Base-by-base conservation (phyloP, 768 basidiomycete species). In the Calocera viscosa region DNA sequence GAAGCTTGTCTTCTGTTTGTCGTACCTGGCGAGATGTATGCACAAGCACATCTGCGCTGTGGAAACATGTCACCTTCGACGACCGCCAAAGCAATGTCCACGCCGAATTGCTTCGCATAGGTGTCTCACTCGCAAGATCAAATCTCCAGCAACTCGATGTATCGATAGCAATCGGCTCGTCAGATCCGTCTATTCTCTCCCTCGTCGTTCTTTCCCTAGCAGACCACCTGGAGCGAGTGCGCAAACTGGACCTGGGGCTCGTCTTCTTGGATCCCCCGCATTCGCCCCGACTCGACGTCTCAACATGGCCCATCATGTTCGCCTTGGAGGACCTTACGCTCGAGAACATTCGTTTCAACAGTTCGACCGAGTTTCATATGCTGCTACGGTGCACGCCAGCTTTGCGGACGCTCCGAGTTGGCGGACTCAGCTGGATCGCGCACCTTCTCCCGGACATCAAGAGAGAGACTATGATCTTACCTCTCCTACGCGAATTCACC, bases 1-100 rank as follows among this genome's bases (percentile, higher is more conserved):
- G 26, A 2, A 12, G 53, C 5, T 26, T 60, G 30, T 26, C 53
- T 5, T 60, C 53, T 22, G 53, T 60, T 16, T 60, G 53, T 26
- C 53, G 53, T 22, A 28, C 53, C 53, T 60, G 53, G 53, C 53
- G 53, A 19, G 53, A 26, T 28, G 30, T 60, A 60, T 60, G 53
- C 53, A 60, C 19, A 11, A 60, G 14, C 26, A 60, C 53, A 2
- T 60, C 53, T 5, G 53, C 30, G 30, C 53, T 60, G 2, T 60
- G 53, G 53, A 60, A 22, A 19, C 30, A 19, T 10, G 19, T 60
- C 24, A 60, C 53, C 30, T 60, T 60, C 53, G 53, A 60, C 30
- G 53, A 60, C 53, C 53, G 53, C 2, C 14, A 60, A 10, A 60
- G 53, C 22, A 16, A 16, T 32, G 53, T 60, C 53, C 53, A 60